Conservation (phyloP, 257 asterid species). For the Ophiorrhiza pumila region DNA sequence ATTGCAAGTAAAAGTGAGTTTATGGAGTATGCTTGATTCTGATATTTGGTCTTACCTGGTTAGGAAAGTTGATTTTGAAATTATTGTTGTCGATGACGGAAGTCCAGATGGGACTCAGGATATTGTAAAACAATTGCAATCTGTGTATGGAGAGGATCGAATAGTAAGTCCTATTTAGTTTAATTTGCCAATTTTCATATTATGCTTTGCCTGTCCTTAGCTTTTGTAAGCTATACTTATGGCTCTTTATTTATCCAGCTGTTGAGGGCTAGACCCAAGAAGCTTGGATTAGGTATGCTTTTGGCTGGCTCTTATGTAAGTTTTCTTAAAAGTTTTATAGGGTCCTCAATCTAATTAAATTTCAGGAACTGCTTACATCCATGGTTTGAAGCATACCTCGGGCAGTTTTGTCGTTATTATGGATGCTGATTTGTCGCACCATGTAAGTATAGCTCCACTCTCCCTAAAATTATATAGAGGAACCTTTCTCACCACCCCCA, state of each 20-base stretch:
- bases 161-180: slow-evolving; percentile 48
- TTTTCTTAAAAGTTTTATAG: slow-evolving; percentile 12
- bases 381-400: slow-evolving; percentile 86
- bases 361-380: slow-evolving; percentile 92
- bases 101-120: slow-evolving; percentile 99
- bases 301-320: slow-evolving; percentile 11
- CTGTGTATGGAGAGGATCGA: slow-evolving; percentile 82
- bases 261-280: slow-evolving; percentile 80
- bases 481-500: not conserved
- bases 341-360: slow-evolving; percentile 25
- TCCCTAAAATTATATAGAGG: not conserved
- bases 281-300: slow-evolving; percentile 86
- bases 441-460: slow-evolving; percentile 48
- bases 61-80: slow-evolving; percentile 84
- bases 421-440: slow-evolving; percentile 99
- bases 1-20: not conserved
- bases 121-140: slow-evolving; percentile 79
- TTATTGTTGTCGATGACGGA: slow-evolving; percentile 96
- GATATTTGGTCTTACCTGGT: slow-evolving; percentile 21
- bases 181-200: slow-evolving; percentile 11
- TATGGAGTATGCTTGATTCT: slow-evolving; percentile 1
- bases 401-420: slow-evolving; percentile 90
- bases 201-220: not conserved
- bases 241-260: slow-evolving; percentile 51
- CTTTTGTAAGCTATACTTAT: slow-evolving; percentile 11